Percentiles rank a stretch among this genome's conserved stretches.
These are phyloP conservation scores for Echium plantagineum DNA, from an alignment of 257 asterid species.

Conservation along the genomic window DNA sequence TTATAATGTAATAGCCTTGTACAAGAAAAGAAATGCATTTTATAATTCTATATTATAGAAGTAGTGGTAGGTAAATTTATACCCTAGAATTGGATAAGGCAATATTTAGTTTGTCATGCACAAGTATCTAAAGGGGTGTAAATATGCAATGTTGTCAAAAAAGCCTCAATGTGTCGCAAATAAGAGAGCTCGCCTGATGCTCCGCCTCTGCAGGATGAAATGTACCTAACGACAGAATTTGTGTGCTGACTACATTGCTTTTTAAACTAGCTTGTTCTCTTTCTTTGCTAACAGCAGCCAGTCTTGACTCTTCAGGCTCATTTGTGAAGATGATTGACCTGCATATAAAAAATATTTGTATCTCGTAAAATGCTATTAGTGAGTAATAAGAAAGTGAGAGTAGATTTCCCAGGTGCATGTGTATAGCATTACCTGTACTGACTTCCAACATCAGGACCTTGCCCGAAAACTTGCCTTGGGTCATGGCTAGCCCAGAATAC, in stretches of 20 bases:
- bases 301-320: constrained; percentile 79
- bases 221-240: constrained; percentile 56
- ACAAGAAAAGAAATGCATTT: too few species aligned
- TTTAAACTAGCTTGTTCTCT: constrained; percentile 85
- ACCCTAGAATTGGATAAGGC: too few species aligned
- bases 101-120: too few species aligned
- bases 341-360: constrained; percentile 9
- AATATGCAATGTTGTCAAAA: constrained; percentile 2
- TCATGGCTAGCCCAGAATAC: constrained; percentile 88
- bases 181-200: constrained; percentile 57
- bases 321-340: constrained; percentile 86
- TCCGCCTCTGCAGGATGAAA: constrained; percentile 87
- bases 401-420: constrained; percentile 7
- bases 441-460: constrained; percentile 97
- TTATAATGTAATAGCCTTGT: too few species aligned
- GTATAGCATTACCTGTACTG: constrained; percentile 57
- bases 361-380: neutral
- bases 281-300: constrained; percentile 86
- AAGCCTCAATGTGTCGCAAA: neutral
- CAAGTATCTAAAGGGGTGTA: too few species aligned
- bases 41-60: too few species aligned
- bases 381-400: neutral
- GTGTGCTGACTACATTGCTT: constrained; percentile 73
- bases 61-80: too few species aligned
- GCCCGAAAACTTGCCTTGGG: constrained; percentile 94